phyloP scores from a whole-genome alignment of 2,329 filamentous ascomycete species.

The Penicillium sp. region DNA sequence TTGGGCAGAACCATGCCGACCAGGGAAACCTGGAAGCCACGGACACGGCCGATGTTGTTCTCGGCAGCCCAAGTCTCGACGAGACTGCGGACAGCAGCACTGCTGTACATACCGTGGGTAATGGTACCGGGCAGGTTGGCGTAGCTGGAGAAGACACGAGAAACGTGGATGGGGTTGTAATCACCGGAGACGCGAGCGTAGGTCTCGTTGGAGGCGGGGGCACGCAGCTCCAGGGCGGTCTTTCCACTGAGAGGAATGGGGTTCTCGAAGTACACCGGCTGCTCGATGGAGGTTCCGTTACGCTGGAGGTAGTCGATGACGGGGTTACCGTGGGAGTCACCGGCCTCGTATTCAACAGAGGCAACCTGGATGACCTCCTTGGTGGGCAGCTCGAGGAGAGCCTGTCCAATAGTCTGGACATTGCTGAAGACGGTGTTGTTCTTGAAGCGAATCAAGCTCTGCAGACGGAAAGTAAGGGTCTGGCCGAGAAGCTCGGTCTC shows the following conservation, averaged over 20 bases:
- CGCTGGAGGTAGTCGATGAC: slow-evolving; percentile 95
- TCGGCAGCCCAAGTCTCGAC: slow-evolving; percentile 99
- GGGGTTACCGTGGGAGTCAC: slow-evolving; percentile 89
- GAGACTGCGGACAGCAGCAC: slow-evolving; percentile 89
- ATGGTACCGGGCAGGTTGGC: slow-evolving; percentile 96
- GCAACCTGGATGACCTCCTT: slow-evolving; percentile 98
- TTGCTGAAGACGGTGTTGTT: slow-evolving; percentile 89
- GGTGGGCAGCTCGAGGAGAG: slow-evolving; percentile 88
- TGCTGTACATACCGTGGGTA: slow-evolving; percentile 99
- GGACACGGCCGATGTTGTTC: slow-evolving; percentile 95
- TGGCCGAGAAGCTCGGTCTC: slow-evolving; percentile 88
- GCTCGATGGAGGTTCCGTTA: slow-evolving; percentile 88
- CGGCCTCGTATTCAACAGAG: slow-evolving; percentile 94
- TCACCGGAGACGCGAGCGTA: slow-evolving; percentile 97
- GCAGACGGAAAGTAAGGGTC: slow-evolving; percentile 92
- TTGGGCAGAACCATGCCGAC: slow-evolving; percentile 99
- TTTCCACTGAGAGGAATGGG: slow-evolving; percentile 93
- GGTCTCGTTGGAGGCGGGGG: slow-evolving; percentile 94
- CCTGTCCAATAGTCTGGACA: slow-evolving; percentile 88
- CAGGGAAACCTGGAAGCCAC: slow-evolving; percentile 93
- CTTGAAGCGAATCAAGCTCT: slow-evolving; percentile 91
- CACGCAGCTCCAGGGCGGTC: slow-evolving; percentile 82
- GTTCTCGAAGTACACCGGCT: slow-evolving; percentile 96
- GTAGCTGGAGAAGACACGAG: slow-evolving; percentile 92
- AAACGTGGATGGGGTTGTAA: slow-evolving; percentile 99